Evolutionary conservation across 768 basidiomycete genomes (phyloP).

Genomic region (Trametes sanguinea): DNA sequence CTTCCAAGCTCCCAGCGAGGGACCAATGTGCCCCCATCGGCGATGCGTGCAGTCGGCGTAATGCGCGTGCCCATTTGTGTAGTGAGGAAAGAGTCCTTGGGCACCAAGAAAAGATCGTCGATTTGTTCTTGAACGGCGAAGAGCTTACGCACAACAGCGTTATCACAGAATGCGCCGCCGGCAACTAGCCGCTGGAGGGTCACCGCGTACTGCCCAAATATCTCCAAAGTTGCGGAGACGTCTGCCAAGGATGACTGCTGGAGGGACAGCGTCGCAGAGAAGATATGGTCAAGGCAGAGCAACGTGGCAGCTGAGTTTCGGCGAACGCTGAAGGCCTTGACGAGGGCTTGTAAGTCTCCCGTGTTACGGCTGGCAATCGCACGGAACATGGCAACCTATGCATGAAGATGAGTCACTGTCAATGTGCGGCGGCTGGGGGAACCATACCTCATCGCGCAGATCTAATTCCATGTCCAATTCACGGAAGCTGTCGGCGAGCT

Average conservation of each 20-base stretch:
- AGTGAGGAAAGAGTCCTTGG: constrained; percentile 32
- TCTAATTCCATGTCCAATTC: background rate
- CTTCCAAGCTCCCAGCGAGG: constrained; percentile 26
- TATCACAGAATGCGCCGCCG: background rate
- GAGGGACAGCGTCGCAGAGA: constrained; percentile 33
- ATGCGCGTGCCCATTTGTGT: background rate
- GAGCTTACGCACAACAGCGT: constrained; percentile 32
- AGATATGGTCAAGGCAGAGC: constrained; percentile 47
- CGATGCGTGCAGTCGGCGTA: background rate
- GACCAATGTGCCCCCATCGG: constrained; percentile 7
- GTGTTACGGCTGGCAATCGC: constrained; percentile 33
- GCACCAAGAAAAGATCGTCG: constrained; percentile 35
- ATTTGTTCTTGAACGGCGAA: constrained; percentile 37
- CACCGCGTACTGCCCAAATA: constrained; percentile 38
- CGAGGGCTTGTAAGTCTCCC: constrained; percentile 34
- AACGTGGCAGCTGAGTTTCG: constrained; percentile 39
- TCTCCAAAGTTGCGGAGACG: constrained; percentile 33
- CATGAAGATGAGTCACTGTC: background rate
- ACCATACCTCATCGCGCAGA: constrained; percentile 16
- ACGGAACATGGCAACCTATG: constrained; percentile 38
- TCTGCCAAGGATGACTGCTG: constrained; percentile 28
- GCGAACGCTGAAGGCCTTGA: constrained; percentile 34
- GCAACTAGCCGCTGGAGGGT: background rate
- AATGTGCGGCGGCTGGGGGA: background rate
- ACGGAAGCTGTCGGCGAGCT: background rate